Evolutionary conservation across 2,329 filamentous ascomycete species (phyloP).

Genomic region (Beauveria asiatica): DNA sequence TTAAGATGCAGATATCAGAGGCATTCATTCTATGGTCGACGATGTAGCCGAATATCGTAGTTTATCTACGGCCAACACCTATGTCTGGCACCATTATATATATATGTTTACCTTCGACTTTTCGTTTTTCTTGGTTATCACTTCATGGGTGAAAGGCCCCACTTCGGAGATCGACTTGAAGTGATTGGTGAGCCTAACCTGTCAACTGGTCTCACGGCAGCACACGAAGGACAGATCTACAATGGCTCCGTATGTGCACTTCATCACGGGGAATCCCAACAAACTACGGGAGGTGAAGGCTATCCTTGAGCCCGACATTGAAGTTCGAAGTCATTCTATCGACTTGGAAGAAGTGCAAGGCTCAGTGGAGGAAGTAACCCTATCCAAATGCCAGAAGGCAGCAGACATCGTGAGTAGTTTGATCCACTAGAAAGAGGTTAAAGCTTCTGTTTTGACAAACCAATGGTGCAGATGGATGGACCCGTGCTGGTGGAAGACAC

Average conservation of each 20-base stretch:
- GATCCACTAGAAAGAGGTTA: background rate
- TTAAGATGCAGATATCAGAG: too few relatives aligned
- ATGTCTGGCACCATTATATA: too few relatives aligned
- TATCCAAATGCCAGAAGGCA: slow-evolving; percentile 76
- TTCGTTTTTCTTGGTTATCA: too few relatives aligned
- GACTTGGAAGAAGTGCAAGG: slow-evolving; percentile 90
- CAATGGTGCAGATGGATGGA: slow-evolving; percentile 56
- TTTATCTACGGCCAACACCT: too few relatives aligned
- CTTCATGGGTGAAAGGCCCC: too few relatives aligned
- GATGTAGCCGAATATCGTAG: too few relatives aligned
- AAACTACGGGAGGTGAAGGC: slow-evolving; percentile 85
- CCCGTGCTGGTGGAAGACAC: slow-evolving; percentile 96
- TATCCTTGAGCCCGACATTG: slow-evolving; percentile 68
- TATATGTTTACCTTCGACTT: too few relatives aligned
- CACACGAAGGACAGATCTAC: background rate
- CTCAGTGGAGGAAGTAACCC: slow-evolving; percentile 81
- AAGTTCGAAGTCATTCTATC: slow-evolving; percentile 63
- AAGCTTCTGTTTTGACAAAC: background rate
- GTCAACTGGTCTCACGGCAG: background rate
- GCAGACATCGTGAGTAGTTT: slow-evolving; percentile 54
- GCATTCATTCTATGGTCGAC: too few relatives aligned
- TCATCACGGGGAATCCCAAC: slow-evolving; percentile 94
- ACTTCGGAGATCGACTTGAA: too few relatives aligned
- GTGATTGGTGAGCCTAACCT: background rate
- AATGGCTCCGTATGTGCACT: slow-evolving; percentile 57